Evolutionary conservation across 148 eudicot species (phyloP).

Genomic region (Fagopyrum esculentum): DNA sequence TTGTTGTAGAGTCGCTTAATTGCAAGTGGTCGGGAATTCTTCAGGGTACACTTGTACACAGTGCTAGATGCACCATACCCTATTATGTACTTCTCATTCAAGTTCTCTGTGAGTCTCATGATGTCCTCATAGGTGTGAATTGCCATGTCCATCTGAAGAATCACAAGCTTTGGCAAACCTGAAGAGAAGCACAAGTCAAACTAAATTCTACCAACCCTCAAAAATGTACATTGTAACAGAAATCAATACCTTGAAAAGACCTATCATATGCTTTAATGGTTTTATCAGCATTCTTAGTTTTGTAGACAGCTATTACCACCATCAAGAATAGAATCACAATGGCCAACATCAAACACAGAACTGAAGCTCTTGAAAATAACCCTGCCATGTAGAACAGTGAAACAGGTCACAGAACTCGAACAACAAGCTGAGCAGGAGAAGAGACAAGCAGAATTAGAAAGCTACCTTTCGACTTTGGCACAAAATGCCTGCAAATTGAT

Average conservation of each 20-base stretch:
- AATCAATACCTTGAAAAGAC: constrained; percentile 27
- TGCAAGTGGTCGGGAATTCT: constrained; percentile 68
- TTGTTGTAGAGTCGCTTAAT: constrained; percentile 57
- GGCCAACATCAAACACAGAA: constrained; percentile 45
- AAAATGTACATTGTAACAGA: background rate
- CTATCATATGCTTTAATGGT: constrained; percentile 25
- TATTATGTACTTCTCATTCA: constrained; percentile 55
- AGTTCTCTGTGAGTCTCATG: constrained; percentile 59
- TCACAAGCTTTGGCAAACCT: constrained; percentile 58
- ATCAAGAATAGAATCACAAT: constrained; percentile 36
- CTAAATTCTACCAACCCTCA: background rate
- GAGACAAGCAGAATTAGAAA: background rate
- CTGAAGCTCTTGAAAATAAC: constrained; percentile 37
- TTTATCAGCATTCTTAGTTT: constrained; percentile 32
- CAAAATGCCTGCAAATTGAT: constrained; percentile 47
- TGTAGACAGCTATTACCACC: constrained; percentile 43
- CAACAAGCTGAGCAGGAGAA: background rate
- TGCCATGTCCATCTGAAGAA: constrained; percentile 70
- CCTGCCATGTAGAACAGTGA: constrained; percentile 22
- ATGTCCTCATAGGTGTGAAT: constrained; percentile 61
- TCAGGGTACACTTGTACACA: constrained; percentile 55
- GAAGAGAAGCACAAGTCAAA: background rate
- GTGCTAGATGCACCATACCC: constrained; percentile 74
- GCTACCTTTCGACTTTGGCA: constrained; percentile 38
- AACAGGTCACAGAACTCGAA: background rate